Evolutionary conservation across 2,329 filamentous ascomycete genomes (phyloP), one percentile per base, ranked within the genome.

Genomic region (Verticillium tricorpus): DNA sequence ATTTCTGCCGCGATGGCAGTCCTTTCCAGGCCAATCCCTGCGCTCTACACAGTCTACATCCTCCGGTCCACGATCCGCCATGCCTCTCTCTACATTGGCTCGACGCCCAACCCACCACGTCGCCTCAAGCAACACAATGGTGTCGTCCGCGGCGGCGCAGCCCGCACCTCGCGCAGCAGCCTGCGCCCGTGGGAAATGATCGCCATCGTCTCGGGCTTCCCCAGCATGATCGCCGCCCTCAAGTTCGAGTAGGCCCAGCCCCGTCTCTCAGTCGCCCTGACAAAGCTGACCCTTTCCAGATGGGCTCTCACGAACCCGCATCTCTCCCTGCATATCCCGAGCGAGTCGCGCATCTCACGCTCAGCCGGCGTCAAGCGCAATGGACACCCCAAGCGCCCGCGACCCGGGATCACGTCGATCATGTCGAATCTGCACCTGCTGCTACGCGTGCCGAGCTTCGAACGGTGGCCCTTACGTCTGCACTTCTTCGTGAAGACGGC

Each of bases 51-150:
- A 67, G 96, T 95, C 72, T 98, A 99, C 73, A 85, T 98, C 17
- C 85, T 98, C 39, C 89, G 93, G 22, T 97, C 94, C 0, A 93
- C 89, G 0, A 83, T 93, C 11, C 84, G 86, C 56, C 87, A 87
- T 71, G 82, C 84, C 32, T 86, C 84, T 2, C 82, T 94, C 32
- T 99, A 99, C 75, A 89, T 98, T 60, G 95, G 95, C 60, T 96
- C 92, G 54, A 98, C 95, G 1, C 93, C 93, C 0, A 88, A 97
- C 71, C 94, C 95, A 52, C 87, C 88, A 1, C 85, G 94, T 63
- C 90, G 95, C 15, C 82, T 98, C 28, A 88, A 87, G 64, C 95
- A 98, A 74, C 95, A 99, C 77, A 99, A 99, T 82, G 95, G 95
- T 59, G 79, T 87, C 58, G 82, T 83, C 35, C 90, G 87, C 71